These are phyloP conservation scores for Euphorbia lathyris DNA, from an alignment of 345 rosid genomes.

Conservation along the genomic window DNA sequence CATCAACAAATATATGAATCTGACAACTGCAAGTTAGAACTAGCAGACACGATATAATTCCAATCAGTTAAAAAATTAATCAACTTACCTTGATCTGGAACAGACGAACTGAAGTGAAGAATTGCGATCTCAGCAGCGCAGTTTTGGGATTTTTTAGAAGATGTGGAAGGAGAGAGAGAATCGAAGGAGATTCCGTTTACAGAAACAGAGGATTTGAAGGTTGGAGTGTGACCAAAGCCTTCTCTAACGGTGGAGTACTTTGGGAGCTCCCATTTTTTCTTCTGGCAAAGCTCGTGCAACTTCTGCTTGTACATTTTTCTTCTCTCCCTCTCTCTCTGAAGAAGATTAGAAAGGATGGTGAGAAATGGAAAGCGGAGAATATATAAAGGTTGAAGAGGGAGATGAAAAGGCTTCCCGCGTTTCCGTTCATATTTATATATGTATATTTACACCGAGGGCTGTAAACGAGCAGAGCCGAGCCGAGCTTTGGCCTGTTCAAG, in stretches of 20 bases:
- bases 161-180: constrained; percentile 7
- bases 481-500: no score
- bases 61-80: no score
- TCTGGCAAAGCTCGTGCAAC: constrained; percentile 41
- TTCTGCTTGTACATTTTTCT: constrained; percentile 36
- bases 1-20: no score
- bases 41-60: no score
- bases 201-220: constrained; percentile 34
- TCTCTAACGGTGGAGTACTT: constrained; percentile 22
- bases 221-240: constrained; percentile 39
- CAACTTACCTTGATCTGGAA: neutral
- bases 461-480: no score
- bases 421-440: no score
- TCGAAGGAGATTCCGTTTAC: constrained; percentile 28
- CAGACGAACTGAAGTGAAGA: constrained; percentile 17
- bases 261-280: constrained; percentile 29
- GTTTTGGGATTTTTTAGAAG: constrained; percentile 42
- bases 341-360: no score
- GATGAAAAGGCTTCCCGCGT: neutral
- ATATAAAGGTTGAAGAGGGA: neutral
- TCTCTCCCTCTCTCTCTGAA: neutral
- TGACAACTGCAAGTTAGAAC: no score
- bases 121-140: constrained; percentile 40
- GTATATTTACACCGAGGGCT: no score
- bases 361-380: no score